Percentiles rank a stretch among this genome's conserved stretches.
phyloP scores from a whole-genome alignment of 1,284 basidiomycete species.

The Melampsora americana region DNA sequence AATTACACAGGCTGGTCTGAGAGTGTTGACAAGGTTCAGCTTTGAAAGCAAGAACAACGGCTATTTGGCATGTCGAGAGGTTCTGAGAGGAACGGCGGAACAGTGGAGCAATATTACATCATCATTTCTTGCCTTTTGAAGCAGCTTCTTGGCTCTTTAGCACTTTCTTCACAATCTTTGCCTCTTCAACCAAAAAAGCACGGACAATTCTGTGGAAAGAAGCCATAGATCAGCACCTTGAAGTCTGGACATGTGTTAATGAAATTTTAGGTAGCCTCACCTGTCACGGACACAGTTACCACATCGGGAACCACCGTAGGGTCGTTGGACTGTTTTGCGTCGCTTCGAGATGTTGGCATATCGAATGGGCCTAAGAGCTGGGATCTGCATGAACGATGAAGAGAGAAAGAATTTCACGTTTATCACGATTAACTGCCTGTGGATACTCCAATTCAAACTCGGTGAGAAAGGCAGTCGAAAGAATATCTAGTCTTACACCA shows the following conservation, averaged over 20 bases:
- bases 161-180: conserved; percentile 99
- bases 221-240: background rate
- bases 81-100: no score
- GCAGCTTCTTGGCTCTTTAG: conserved; percentile 72
- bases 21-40: no score
- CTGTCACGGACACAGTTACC: conserved; percentile 85
- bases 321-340: conserved; percentile 85
- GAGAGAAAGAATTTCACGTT: background rate
- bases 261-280: conserved; percentile 59
- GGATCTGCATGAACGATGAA: conserved; percentile 56
- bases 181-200: conserved; percentile 98
- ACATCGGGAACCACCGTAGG: conserved; percentile 93
- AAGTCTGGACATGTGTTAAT: background rate
- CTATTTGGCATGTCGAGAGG: no score
- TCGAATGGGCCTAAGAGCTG: conserved; percentile 84
- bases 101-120: no score
- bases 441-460: background rate
- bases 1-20: no score
- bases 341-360: conserved; percentile 89
- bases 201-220: conserved; percentile 74
- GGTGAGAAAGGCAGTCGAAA: background rate
- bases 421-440: background rate
- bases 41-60: no score
- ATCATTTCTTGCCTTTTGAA: conserved; percentile 39
- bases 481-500: conserved; percentile 59